Evolutionary conservation across 495 filamentous ascomycete genomes (phyloP).

Genomic region (Penicillium longicatenatum): DNA sequence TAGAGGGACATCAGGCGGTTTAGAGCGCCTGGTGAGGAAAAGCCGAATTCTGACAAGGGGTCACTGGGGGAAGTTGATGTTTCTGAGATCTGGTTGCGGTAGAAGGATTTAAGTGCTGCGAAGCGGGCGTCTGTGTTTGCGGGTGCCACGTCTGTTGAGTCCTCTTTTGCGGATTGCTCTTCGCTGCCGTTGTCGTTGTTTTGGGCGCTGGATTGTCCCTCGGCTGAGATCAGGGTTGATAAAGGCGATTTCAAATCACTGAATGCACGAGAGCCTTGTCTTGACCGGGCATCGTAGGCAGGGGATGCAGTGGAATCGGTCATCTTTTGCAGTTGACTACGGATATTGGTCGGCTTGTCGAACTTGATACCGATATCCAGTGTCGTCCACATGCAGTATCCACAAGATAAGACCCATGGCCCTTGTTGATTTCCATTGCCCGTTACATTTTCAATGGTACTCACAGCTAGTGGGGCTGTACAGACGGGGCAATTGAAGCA

Average conservation of each 20-base stretch:
- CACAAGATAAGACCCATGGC: slow-evolving; percentile 79
- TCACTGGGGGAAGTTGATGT: slow-evolving; percentile 56
- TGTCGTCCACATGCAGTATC: slow-evolving; percentile 89
- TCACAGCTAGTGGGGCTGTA: slow-evolving; percentile 75
- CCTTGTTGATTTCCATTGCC: slow-evolving; percentile 49
- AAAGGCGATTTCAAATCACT: slow-evolving; percentile 44
- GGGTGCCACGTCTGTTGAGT: slow-evolving; percentile 17
- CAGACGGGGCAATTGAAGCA: slow-evolving; percentile 95
- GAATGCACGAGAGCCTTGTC: slow-evolving; percentile 38
- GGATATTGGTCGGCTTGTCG: slow-evolving; percentile 82
- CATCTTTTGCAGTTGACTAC: slow-evolving; percentile 67
- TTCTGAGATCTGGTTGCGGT: slow-evolving; percentile 67
- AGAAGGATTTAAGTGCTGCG: slow-evolving; percentile 66
- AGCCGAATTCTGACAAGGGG: slow-evolving; percentile 52
- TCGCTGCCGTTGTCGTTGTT: slow-evolving; percentile 10
- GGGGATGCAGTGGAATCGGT: slow-evolving; percentile 29
- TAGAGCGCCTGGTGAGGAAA: slow-evolving; percentile 79
- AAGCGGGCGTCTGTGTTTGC: slow-evolving; percentile 45
- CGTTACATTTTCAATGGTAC: slow-evolving; percentile 57
- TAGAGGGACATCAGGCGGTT: slow-evolving; percentile 92
- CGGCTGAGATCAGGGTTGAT: slow-evolving; percentile 40
- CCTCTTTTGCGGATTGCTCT: slow-evolving; percentile 21
- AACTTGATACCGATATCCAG: slow-evolving; percentile 88
- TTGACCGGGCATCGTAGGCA: slow-evolving; percentile 27
- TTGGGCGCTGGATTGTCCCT: slow-evolving; percentile 23